These are phyloP conservation scores for Ananas comosus DNA, from an alignment of 176 grass and related monocot genomes.

Conservation along the genomic window DNA sequence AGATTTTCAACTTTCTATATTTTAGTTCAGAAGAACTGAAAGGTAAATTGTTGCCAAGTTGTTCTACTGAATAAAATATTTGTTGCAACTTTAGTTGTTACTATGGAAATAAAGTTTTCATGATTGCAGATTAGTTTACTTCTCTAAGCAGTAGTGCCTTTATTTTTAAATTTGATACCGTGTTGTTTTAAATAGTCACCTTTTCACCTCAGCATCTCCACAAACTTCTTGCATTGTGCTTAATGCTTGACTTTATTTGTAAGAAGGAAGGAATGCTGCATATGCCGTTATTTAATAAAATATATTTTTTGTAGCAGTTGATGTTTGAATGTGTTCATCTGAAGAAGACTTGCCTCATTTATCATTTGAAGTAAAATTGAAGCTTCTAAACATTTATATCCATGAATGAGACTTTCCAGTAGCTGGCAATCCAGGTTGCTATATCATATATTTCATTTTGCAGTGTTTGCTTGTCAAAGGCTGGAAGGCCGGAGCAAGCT, in stretches of 20 bases:
- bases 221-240: neutral
- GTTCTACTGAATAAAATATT: no score
- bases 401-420: neutral
- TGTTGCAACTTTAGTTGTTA: no score
- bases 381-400: neutral
- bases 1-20: no score
- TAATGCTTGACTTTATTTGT: neutral
- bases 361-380: neutral
- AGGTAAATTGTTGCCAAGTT: no score
- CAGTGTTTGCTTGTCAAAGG: slow-evolving; percentile 98
- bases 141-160: no score
- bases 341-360: neutral
- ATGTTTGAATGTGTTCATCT: neutral
- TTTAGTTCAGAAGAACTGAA: no score
- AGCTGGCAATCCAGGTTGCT: neutral
- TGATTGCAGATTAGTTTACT: no score
- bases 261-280: neutral
- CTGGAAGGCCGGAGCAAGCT: slow-evolving; percentile 85
- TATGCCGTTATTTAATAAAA: neutral
- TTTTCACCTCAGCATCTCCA: no score
- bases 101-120: no score
- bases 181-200: no score
- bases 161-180: no score
- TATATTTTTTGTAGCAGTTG: neutral
- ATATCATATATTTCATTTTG: neutral